A percentile compares a stretch with the other conserved stretches of the same genome.
Evolutionary conservation across 495 filamentous ascomycete species (phyloP).

Genomic region (Hypoxylon perforatum): DNA sequence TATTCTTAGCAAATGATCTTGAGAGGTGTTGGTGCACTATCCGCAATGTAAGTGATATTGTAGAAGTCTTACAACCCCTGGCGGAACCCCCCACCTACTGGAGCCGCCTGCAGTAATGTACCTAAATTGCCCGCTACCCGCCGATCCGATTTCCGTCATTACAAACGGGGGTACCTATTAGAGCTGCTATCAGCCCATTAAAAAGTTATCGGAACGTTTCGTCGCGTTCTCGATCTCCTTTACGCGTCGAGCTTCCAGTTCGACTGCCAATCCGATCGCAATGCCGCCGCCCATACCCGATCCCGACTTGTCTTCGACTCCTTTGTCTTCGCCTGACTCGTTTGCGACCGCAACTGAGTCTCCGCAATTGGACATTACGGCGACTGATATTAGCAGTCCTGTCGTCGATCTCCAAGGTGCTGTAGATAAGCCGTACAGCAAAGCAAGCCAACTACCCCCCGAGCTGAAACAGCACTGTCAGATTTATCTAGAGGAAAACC

Average conservation of each 20-base stretch:
- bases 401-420: constrained; percentile 17
- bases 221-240: constrained; percentile 32
- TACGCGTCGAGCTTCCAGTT: constrained; percentile 30
- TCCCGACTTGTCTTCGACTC: constrained; percentile 1
- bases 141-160: background rate
- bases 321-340: constrained; percentile 30
- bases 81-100: too few relatives aligned
- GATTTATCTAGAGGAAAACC: constrained; percentile 80
- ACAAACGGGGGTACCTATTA: too few relatives aligned
- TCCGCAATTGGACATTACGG: constrained; percentile 7
- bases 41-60: background rate
- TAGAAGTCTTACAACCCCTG: constrained; percentile 1
- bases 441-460: constrained; percentile 65
- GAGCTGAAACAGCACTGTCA: constrained; percentile 72
- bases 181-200: too few relatives aligned
- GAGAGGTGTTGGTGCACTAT: background rate
- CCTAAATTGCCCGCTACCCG: background rate
- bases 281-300: constrained; percentile 11
- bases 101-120: background rate
- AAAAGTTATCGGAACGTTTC: constrained; percentile 7
- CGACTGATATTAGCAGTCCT: constrained; percentile 25
- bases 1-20: background rate
- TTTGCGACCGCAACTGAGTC: constrained; percentile 33
- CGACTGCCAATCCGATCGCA: background rate
- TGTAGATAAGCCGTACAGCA: constrained; percentile 55